Conservation (phyloP, 306 rosid genomes). For the Vicia sativa region DNA sequence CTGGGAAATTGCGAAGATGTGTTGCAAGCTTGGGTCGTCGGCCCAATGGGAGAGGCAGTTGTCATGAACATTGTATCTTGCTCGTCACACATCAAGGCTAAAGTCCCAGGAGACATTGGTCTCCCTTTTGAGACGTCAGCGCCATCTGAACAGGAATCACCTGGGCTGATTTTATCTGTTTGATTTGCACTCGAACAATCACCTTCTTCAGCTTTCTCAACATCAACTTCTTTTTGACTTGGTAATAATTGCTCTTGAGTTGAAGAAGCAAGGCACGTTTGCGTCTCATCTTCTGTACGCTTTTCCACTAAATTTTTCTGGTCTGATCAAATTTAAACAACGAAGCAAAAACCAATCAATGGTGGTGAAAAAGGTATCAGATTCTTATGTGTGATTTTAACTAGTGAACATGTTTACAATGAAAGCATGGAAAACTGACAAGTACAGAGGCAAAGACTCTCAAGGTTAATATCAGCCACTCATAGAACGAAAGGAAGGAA, state of each 20-base stretch:
- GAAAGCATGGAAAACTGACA: not conserved
- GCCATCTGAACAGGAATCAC: conserved; percentile 75
- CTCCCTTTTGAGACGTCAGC: conserved; percentile 67
- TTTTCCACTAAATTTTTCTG: conserved; percentile 61
- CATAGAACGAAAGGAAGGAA: conserved; percentile 7
- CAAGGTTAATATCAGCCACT: conserved; percentile 21
- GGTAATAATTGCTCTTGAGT: conserved; percentile 71
- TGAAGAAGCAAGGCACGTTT: conserved; percentile 70
- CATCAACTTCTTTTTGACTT: conserved; percentile 56
- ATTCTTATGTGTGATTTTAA: conserved; percentile 13
- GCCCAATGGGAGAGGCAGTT: conserved; percentile 66
- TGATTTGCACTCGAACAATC: conserved; percentile 83
- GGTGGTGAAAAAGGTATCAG: not conserved
- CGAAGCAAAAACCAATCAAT: conserved; percentile 21
- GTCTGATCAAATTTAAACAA: conserved; percentile 54
- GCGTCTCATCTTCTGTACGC: conserved; percentile 62
- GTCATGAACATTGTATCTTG: conserved; percentile 88
- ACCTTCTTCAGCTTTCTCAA: conserved; percentile 64
- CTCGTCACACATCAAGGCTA: conserved; percentile 99
- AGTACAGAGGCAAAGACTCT: conserved; percentile 10
- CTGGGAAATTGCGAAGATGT: conserved; percentile 66
- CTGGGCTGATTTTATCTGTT: conserved; percentile 63
- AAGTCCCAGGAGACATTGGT: conserved; percentile 97
- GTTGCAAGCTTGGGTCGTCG: conserved; percentile 58
- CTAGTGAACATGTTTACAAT: conserved; percentile 14